These are phyloP conservation scores for Grigorovia jiainica DNA, from an alignment of 805 yeast species.

Conservation along the genomic window DNA sequence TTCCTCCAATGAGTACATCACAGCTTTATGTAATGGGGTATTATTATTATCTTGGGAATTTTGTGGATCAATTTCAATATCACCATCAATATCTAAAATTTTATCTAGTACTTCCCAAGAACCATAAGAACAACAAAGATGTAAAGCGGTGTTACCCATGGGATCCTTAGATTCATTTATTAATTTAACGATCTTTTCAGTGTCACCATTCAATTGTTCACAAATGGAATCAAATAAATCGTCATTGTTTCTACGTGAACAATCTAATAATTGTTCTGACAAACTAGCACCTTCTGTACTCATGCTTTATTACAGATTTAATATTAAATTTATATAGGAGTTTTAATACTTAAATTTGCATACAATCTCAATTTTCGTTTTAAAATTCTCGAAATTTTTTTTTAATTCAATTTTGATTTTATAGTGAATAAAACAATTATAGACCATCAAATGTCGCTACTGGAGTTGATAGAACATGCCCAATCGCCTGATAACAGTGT, in stretches of 20 bases:
- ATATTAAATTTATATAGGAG: too few relatives aligned
- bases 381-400: neutral
- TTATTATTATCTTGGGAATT: constrained; percentile 59
- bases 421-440: too few relatives aligned
- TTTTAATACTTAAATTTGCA: too few relatives aligned
- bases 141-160: constrained; percentile 72
- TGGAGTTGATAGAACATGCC: constrained; percentile 20
- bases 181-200: constrained; percentile 33
- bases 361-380: too few relatives aligned
- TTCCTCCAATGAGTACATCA: constrained; percentile 63
- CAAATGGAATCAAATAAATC: constrained; percentile 58
- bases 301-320: too few relatives aligned
- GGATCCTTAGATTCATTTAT: constrained; percentile 69
- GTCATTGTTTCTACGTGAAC: constrained; percentile 79
- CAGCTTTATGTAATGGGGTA: constrained; percentile 86
- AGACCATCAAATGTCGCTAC: neutral
- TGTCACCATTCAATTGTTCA: constrained; percentile 30
- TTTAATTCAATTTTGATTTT: too few relatives aligned
- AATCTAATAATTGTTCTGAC: constrained; percentile 73
- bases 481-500: constrained; percentile 41
- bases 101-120: constrained; percentile 78
- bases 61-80: constrained; percentile 79
- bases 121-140: constrained; percentile 73
- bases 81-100: constrained; percentile 69
- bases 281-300: constrained; percentile 58